phyloP scores from a whole-genome alignment of 257 asterid genomes.

The Lavandula angustifolia region DNA sequence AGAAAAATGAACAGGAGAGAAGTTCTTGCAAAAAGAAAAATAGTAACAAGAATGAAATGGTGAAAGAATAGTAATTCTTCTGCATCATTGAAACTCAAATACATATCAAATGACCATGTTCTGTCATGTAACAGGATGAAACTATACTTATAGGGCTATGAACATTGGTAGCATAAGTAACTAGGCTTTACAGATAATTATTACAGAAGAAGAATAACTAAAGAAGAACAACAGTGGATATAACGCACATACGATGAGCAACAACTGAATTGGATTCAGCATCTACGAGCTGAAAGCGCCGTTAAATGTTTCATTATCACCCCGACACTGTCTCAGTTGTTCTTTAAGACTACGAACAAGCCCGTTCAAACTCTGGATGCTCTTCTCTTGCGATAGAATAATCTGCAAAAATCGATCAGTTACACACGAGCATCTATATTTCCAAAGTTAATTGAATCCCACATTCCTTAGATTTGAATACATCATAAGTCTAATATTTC shows the following conservation, averaged over 20 bases:
- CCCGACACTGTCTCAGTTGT: conserved; percentile 64
- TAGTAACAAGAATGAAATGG: not conserved
- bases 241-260: conserved; percentile 13
- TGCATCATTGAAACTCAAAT: not conserved
- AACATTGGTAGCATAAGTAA: not conserved
- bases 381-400: conserved; percentile 83
- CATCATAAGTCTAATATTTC: not conserved
- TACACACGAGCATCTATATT: not conserved
- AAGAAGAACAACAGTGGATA: not conserved
- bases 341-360: conserved; percentile 68
- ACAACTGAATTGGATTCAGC: conserved; percentile 33
- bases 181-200: conserved; percentile 22
- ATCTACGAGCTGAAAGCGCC: conserved; percentile 49
- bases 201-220: not conserved
- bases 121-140: conserved; percentile 3
- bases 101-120: not conserved
- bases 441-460: not conserved
- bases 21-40: too few species aligned
- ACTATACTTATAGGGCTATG: conserved; percentile 10
- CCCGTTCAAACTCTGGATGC: conserved; percentile 70
- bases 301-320: conserved; percentile 48
- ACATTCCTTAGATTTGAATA: not conserved
- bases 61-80: not conserved
- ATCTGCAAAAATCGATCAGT: conserved; percentile 46
- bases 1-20: not conserved